Percentiles rank a stretch among this genome's conserved stretches.
These are phyloP conservation scores for Colletotrichum gigasporum DNA, from an alignment of 2,329 filamentous ascomycete species.

Conservation along the genomic window DNA sequence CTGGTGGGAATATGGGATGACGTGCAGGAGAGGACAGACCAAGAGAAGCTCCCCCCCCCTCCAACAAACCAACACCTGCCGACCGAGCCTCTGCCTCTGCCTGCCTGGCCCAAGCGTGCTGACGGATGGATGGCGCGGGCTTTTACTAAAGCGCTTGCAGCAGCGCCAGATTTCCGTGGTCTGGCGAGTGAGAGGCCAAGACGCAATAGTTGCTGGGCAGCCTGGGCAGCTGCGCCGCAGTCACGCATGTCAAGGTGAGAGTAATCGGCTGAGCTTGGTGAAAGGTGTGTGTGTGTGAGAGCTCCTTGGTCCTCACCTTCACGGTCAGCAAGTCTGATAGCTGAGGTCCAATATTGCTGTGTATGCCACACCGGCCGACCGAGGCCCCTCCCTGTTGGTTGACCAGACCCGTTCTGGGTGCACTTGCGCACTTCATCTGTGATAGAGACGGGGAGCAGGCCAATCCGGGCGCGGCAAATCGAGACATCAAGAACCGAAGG, in stretches of 20 bases:
- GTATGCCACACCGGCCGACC: no score
- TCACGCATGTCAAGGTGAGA: neutral
- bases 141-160: neutral
- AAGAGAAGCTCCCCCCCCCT: neutral
- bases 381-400: neutral
- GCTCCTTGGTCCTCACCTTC: no score
- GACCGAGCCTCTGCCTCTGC: neutral
- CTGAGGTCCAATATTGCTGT: no score
- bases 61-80: neutral
- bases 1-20: constrained; percentile 14
- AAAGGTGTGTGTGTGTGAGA: neutral
- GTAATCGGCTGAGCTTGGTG: neutral
- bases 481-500: neutral
- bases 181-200: neutral
- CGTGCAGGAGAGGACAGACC: constrained; percentile 15
- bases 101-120: neutral
- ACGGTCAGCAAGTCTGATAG: neutral
- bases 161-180: neutral
- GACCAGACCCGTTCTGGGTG: no score
- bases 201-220: neutral
- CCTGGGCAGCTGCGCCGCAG: neutral
- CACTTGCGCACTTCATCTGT: neutral
- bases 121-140: neutral
- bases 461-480: neutral
- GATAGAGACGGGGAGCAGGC: neutral